Conservation (phyloP, 2,329 filamentous ascomycete species). For the Pseudopyricularia cyperi region DNA sequence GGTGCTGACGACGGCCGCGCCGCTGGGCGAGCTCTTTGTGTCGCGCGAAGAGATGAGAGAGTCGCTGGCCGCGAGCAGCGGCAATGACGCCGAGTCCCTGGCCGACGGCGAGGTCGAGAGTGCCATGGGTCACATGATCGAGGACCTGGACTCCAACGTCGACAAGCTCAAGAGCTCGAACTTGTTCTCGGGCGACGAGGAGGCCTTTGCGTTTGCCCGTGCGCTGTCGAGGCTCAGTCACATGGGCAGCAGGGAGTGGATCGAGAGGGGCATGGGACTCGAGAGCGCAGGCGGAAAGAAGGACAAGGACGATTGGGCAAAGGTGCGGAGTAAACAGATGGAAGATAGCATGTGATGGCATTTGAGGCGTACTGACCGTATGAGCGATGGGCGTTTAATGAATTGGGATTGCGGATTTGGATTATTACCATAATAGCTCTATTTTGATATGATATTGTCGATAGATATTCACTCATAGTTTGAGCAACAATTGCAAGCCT, state of each 20-base stretch:
- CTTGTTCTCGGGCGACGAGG: conserved; percentile 89
- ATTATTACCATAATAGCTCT: too few species aligned
- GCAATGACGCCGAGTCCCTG: conserved; percentile 21
- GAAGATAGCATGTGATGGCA: conserved; percentile 48
- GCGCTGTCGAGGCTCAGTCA: conserved; percentile 74
- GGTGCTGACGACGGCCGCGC: conserved; percentile 80
- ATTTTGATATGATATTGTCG: too few species aligned
- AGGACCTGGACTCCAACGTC: conserved; percentile 78
- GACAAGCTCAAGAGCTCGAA: conserved; percentile 71
- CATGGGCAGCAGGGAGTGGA: conserved; percentile 93
- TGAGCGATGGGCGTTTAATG: neutral
- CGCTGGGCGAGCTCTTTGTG: conserved; percentile 75
- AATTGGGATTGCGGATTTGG: neutral
- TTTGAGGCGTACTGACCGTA: neutral
- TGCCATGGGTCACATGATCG: conserved; percentile 69
- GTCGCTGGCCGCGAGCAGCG: conserved; percentile 32
- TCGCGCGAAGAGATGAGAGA: conserved; percentile 56
- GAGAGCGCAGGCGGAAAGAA: conserved; percentile 51
- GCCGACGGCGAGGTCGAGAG: conserved; percentile 39
- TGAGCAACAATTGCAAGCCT: too few species aligned
- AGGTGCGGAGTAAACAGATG: conserved; percentile 53
- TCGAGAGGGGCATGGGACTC: conserved; percentile 64
- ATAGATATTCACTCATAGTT: too few species aligned
- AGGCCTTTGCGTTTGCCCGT: conserved; percentile 88
- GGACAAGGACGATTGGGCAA: conserved; percentile 53